Base-by-base conservation (phyloP, 257 asterid genomes). In the Penstemon newberryi region DNA sequence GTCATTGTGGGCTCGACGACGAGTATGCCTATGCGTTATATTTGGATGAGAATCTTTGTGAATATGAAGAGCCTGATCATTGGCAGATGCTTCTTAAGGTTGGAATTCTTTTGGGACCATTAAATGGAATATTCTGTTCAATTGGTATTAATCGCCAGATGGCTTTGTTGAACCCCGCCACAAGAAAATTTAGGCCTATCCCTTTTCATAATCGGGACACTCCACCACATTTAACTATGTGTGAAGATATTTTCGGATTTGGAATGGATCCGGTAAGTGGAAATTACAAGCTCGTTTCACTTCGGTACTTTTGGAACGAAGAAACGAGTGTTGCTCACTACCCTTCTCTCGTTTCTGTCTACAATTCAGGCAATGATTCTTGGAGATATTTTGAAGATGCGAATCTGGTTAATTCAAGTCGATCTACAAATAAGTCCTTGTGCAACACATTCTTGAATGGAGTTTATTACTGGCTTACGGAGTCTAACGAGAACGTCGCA, bases 381-480 rank as follows among this genome's bases (percentile, higher is more conserved):
- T 84, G 86, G 89, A 77, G 69, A 63, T 65, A 61, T 42, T 73
- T 67, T n/a, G 81, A 81, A 65, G 86, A 74, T 39, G 65, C 65
- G 41, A 65, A 55, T n/a, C 12, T 75, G 71, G 67, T 69, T 13
- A 77, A 70, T 43, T 66, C 76, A 41, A 71, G 84, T 1, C 73
- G 59, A 0, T 8, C 67, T 5, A 37, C 76, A 8, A 45, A 40
- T 44, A 73, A 67, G 41, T 77, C 89, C 51, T 55, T 63, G 9
- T 74, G 83, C 37, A 75, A 79, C 57, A 77, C 85, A 2, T 84
- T 63, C 69, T 60, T 81, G 72, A 73, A 84, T 39, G 86, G 86
- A 11, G 70, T 71, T 54, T 84, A 84, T 45, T 84, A 81, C 43
- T 84, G 86, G 89, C 73, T 74, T 18, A 59, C 72, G 53, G 77